These are phyloP conservation scores for Oenanthe javanica DNA, from an alignment of 140 eudicot species.

Conservation along the genomic window DNA sequence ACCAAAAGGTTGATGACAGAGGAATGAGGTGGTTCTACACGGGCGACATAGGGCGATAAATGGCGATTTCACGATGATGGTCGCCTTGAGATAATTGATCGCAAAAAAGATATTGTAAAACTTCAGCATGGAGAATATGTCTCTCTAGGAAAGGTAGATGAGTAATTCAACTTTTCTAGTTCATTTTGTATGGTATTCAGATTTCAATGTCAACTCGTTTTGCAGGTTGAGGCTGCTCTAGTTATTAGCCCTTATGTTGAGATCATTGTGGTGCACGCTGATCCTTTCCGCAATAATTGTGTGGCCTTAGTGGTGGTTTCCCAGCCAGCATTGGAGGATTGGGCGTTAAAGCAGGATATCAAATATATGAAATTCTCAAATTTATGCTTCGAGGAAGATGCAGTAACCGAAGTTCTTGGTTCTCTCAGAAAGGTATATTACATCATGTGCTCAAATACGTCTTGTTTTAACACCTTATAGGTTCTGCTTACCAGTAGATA, in stretches of 20 bases:
- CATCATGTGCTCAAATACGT: not conserved
- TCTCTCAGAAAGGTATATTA: constrained; percentile 65
- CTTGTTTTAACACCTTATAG: not conserved
- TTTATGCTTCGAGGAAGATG: constrained; percentile 62
- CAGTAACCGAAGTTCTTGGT: constrained; percentile 53
- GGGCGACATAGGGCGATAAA: constrained; percentile 79
- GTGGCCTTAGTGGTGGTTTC: constrained; percentile 93
- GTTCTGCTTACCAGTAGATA: too few relatives aligned
- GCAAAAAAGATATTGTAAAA: constrained; percentile 90
- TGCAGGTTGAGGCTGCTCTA: constrained; percentile 81
- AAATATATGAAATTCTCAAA: constrained; percentile 42
- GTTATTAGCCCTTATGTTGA: constrained; percentile 69
- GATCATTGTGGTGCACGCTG: constrained; percentile 74
- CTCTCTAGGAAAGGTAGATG: constrained; percentile 79
- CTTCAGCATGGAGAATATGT: constrained; percentile 99
- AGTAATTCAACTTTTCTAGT: not conserved
- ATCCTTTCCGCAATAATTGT: constrained; percentile 75
- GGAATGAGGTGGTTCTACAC: constrained; percentile 97
- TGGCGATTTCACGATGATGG: constrained; percentile 61
- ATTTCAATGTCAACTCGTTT: constrained; percentile 2
- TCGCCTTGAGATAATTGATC: constrained; percentile 91
- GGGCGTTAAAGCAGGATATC: constrained; percentile 69
- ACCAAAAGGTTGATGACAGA: constrained; percentile 69
- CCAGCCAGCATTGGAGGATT: constrained; percentile 46
- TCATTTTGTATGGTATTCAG: not conserved